phyloP scores from a whole-genome alignment of 129 eudicot species.

The Helianthus annuus region HanXRQr2.0-SUNRISE NC_035441.2:177578639-177579138 shows the following conservation, averaged over 20 bases:
- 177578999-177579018: slow-evolving; percentile 7
- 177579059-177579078: slow-evolving; percentile 59
- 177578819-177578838: slow-evolving; percentile 10
- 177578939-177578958: slow-evolving; percentile 13
- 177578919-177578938: background rate
- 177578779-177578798: slow-evolving; percentile 87
- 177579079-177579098: slow-evolving; percentile 80
- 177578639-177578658: slow-evolving; percentile 1
- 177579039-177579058: slow-evolving; percentile 71
- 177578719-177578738: slow-evolving; percentile 99
- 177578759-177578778: slow-evolving; percentile 65
- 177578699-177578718: slow-evolving; percentile 56
- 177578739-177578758: slow-evolving; percentile 88
- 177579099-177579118: slow-evolving; percentile 81
- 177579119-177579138: slow-evolving; percentile 84
- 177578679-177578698: slow-evolving; percentile 8
- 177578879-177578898: slow-evolving; percentile 1
- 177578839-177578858: slow-evolving; percentile 7
- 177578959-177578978: background rate
- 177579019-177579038: slow-evolving; percentile 93
- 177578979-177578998: slow-evolving; percentile 9
- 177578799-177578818: slow-evolving; percentile 32
- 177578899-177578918: slow-evolving; percentile 10
- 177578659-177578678: slow-evolving; percentile 7
- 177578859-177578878: slow-evolving; percentile 8